Conservation (phyloP, 352 stramenopile genomes). For the Globisporangium mamillatum region DNA sequence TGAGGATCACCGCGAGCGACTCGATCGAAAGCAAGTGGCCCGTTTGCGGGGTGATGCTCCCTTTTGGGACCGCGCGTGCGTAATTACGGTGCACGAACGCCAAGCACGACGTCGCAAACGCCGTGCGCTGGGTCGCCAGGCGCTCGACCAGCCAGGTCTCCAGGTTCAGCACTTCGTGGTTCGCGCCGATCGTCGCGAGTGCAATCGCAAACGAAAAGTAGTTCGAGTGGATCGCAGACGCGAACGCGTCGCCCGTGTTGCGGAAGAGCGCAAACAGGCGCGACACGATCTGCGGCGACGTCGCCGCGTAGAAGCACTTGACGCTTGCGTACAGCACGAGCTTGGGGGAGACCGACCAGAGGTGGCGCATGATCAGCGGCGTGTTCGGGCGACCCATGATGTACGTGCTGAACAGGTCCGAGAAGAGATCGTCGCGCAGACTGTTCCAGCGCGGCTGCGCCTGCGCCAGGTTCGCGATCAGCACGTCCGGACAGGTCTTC, state of each 20-base stretch:
- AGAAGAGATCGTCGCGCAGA: constrained; percentile 82
- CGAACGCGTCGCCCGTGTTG: constrained; percentile 81
- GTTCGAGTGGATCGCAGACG: constrained; percentile 83
- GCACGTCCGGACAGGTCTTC: constrained; percentile 80
- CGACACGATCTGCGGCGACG: constrained; percentile 76
- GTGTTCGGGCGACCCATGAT: constrained; percentile 84
- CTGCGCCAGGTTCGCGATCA: constrained; percentile 85
- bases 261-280: constrained; percentile 82
- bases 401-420: constrained; percentile 84
- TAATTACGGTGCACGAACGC: constrained; percentile 87
- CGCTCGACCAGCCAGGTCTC: constrained; percentile 84
- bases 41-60: constrained; percentile 73
- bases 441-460: constrained; percentile 76
- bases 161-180: constrained; percentile 82
- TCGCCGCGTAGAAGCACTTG: constrained; percentile 83
- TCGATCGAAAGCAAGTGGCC: constrained; percentile 82
- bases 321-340: constrained; percentile 86
- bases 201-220: constrained; percentile 87
- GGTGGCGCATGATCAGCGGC: constrained; percentile 84
- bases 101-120: constrained; percentile 81
- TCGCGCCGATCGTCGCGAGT: constrained; percentile 79
- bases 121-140: constrained; percentile 69
- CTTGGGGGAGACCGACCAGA: constrained; percentile 84
- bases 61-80: constrained; percentile 76
- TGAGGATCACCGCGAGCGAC: constrained; percentile 79